A percentile compares a stretch with the other conserved stretches of the same genome.
These are phyloP conservation scores for Cercospora sp. DNA, from an alignment of 2,329 filamentous ascomycete genomes.

Conservation along the genomic window DNA sequence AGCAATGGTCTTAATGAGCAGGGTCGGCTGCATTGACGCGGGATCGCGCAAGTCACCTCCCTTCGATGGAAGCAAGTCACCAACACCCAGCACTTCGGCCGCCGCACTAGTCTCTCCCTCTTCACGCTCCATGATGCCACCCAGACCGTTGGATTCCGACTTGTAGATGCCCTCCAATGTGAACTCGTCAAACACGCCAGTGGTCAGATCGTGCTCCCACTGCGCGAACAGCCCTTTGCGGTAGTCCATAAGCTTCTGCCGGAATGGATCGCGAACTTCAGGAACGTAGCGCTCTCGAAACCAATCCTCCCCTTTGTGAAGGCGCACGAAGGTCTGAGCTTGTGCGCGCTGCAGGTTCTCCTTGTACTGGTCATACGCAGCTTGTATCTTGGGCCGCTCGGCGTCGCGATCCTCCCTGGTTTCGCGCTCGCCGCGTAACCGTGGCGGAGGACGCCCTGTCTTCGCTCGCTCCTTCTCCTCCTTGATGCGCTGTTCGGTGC, in stretches of 20 bases:
- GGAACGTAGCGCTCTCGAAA: constrained; percentile 93
- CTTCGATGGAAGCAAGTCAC: constrained; percentile 80
- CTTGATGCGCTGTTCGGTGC: constrained; percentile 77
- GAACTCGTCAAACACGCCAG: constrained; percentile 88
- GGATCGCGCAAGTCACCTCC: constrained; percentile 89
- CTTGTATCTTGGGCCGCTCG: constrained; percentile 76
- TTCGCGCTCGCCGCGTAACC: constrained; percentile 64
- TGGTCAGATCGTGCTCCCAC: constrained; percentile 85
- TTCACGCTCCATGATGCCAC: constrained; percentile 86
- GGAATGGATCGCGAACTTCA: constrained; percentile 74
- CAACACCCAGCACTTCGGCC: constrained; percentile 88
- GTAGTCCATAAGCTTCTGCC: constrained; percentile 74
- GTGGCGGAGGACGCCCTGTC: constrained; percentile 63
- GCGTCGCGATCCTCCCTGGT: constrained; percentile 73
- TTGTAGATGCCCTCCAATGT: constrained; percentile 93
- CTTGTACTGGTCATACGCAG: constrained; percentile 66
- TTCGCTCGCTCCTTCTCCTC: constrained; percentile 73
- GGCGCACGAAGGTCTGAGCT: constrained; percentile 81
- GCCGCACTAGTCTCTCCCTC: constrained; percentile 90
- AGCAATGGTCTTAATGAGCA: constrained; percentile 97
- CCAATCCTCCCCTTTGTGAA: constrained; percentile 96
- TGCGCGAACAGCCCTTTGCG: constrained; percentile 76
- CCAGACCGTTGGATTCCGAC: constrained; percentile 83
- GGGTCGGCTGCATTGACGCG: constrained; percentile 80
- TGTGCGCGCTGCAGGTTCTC: constrained; percentile 59